Base-by-base conservation (phyloP, 2,329 filamentous ascomycete genomes). In the Sporothrix humicola region DNA sequence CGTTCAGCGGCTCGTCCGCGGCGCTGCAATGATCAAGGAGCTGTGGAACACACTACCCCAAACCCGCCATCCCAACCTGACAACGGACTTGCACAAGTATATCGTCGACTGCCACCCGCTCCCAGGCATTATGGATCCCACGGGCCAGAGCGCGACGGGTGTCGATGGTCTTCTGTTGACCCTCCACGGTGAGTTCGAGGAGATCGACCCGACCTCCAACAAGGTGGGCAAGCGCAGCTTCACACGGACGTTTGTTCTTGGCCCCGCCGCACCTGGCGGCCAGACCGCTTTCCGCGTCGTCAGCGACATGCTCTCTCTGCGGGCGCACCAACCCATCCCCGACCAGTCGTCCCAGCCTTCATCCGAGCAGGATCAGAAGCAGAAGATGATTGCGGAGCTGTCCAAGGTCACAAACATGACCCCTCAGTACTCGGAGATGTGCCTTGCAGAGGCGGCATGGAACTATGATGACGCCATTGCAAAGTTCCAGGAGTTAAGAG, bases 181-280 rank as follows among this genome's bases (percentile, higher is more conserved):
- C 8, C 87, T 95, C n/a, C 92, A 96, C 78, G 93, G 94, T 75
- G 92, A 95, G 78, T 97, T 94, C 74, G 90, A 95, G 68, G 94
- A 97, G 79, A 84, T 91, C 20, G 88, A 92, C 77, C 81, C 83
- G 3, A 81, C 82, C 17, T 87, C 86, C 26, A 84, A 86, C 66
- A 86, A 87, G 61, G 87, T 87, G 59, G 86, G 89, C 52, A 89
- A 90, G 77, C 90, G 94, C 74, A 94, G 92, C 80, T 97, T 97
- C 81, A 93, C 94, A 72, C 90, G 94, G 69, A 92, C 89, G 0
- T 94, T 97, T 79, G 84, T 95, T 56, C 86, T 97, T 20, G 93
- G 93, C 0, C 93, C 94, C 0, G 93, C 92, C 46, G 87, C 86
- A 48, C 88, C 89, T 0, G 86, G 89, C 5, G 48, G 71, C 17